Base-by-base conservation (phyloP, 2,329 filamentous ascomycete species). In the Colletotrichum horii region DNA sequence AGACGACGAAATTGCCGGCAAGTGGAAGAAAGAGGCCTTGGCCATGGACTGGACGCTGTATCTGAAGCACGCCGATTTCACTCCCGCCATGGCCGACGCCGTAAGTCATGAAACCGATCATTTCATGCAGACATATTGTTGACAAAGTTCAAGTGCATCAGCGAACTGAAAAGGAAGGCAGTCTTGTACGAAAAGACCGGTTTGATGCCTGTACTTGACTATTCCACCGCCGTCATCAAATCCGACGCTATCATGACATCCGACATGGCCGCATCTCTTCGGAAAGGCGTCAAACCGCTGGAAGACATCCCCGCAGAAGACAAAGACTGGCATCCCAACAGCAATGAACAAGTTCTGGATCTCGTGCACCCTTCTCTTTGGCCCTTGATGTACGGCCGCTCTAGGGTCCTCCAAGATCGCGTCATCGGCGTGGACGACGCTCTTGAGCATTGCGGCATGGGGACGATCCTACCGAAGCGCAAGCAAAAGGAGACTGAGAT, bases 321-420 rank as follows among this genome's bases (percentile, higher is more conserved):
- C 2, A 80, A 43, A 28, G 91, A 92, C 78, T 92, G 88, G 85
- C 89, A 93, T 81, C 91, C 91, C 0, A 82, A 85, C 4, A 89
- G 88, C 0, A 81, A 89, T 36, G 80, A 84, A 1, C 86, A 85
- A 75, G 89, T 93, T 3, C 86, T 89, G 1, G 87, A 93, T 78
- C 82, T 92, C 1, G 84, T 93, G 8, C 87, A 93, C 77, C 89
- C 90, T 4, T 91, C 89, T 0, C 43, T 69, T 8, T 69, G 26
- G 12, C 66, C 66, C 8, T 8, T 69, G 26, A 26, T 69, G 24
- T 69, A 69, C 26, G 66, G 66, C 22, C 16, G 22, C 15, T 26
- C 43, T 19, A 56, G 66, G 24, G 43, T 48, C 11, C 65, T 78
- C n/a, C 28, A 71, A 15, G 77, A 79, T 12, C 76, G 78, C 24